These are phyloP conservation scores for Trametes sp. DNA, from an alignment of 1,284 basidiomycete genomes.

Conservation along the genomic window DNA sequence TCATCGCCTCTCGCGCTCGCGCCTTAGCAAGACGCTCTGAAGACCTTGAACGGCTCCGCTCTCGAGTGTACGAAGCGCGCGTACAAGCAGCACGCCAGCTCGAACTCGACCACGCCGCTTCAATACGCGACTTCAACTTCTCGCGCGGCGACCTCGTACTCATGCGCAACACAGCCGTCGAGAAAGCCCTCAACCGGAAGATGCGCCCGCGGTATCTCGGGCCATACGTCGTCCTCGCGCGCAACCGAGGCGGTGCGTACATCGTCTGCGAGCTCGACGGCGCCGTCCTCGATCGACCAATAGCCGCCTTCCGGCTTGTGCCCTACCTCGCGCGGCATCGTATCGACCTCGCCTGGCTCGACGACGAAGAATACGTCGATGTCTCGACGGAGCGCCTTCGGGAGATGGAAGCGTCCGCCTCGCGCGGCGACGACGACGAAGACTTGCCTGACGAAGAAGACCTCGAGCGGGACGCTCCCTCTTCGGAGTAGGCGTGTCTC, in stretches of 20 bases:
- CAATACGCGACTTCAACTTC: neutral
- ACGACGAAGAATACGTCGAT: slow-evolving; percentile 9
- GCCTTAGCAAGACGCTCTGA: slow-evolving; percentile 38
- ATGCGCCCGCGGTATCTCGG: slow-evolving; percentile 35
- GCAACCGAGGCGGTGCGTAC: slow-evolving; percentile 43
- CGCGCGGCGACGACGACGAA: slow-evolving; percentile 12
- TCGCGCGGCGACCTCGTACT: slow-evolving; percentile 26
- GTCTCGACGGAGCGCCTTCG: slow-evolving; percentile 15
- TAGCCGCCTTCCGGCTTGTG: slow-evolving; percentile 44
- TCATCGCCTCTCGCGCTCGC: slow-evolving; percentile 31
- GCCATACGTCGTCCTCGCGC: slow-evolving; percentile 44
- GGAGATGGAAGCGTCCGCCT: neutral
- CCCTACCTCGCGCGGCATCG: slow-evolving; percentile 38
- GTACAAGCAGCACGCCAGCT: slow-evolving; percentile 33
- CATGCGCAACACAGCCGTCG: slow-evolving; percentile 45
- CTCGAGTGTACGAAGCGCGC: slow-evolving; percentile 33
- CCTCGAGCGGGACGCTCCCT: neutral
- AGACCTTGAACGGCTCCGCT: slow-evolving; percentile 15
- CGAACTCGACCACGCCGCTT: slow-evolving; percentile 14
- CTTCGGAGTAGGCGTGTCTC: neutral
- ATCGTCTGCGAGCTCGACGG: slow-evolving; percentile 45
- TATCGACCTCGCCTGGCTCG: slow-evolving; percentile 13
- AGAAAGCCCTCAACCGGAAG: slow-evolving; percentile 44
- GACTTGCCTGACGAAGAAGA: neutral
- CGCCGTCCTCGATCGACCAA: slow-evolving; percentile 35